Evolutionary conservation across 1,284 basidiomycete genomes (phyloP), one percentile per base, ranked within the genome.

Genomic region (Boletus semigastroideus): DNA sequence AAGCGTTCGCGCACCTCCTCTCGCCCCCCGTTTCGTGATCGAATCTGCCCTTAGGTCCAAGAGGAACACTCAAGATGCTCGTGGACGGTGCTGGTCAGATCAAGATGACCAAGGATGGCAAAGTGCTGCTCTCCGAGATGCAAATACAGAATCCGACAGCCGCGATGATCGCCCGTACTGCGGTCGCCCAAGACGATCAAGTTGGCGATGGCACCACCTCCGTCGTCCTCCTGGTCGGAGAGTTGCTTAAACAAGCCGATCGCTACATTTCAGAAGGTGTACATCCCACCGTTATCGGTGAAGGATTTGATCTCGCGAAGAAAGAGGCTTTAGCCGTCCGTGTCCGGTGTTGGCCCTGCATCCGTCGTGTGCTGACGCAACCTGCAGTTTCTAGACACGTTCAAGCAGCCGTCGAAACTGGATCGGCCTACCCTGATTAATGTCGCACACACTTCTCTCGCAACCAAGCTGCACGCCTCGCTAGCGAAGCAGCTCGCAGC

Each of bases 71-170:
- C 62, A 99, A 99, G 79, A 98, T 99, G 95, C 86, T 99, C 42
- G 97, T 99, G 43, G 97, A 99, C 73, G 97, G 97, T 54, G 82
- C 95, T n/a, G 97, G 97, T 14, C 94, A 97, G 78, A 95, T 99
- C 73, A 99, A 98, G 82, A 97, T 99, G 92, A 99, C 97, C 62
- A 99, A 99, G 78, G 97, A 99, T 69, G 97, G 97, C 63, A 99
- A 99, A 76, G 96, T 98, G 41, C 77, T 99, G 50, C 81, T 99
- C 51, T 98, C 95, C 39, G 97, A 99, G 77, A 99, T 99, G 97
- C 97, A 99, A 78, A 99, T 99, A 65, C 94, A 97, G 71, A 99
- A 99, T 72, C 97, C 97, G 17, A 99, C 97, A 11, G 97, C 97
- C 11, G 95, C 97, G 39, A 98, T 99, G 94, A 96, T 99, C 68